Evolutionary conservation across 352 stramenopile genomes (phyloP), one percentile per base, ranked within the genome.

Genomic region (Phytophthora sp.): DNA sequence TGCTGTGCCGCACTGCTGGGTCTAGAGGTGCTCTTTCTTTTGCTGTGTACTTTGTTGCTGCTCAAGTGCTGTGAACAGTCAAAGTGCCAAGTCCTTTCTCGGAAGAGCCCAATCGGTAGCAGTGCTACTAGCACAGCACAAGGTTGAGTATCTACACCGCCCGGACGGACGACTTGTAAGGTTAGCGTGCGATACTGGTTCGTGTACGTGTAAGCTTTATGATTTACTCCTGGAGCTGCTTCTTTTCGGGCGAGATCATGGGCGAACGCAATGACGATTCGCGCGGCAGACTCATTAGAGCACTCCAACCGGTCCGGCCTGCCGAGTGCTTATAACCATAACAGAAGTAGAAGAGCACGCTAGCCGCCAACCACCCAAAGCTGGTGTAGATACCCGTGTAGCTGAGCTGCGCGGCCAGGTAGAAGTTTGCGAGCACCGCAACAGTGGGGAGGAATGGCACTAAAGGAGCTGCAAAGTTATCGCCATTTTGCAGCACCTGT

Each of bases 281-380:
- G 21, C 64, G 61, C 18, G 80, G 77, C 20, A 87, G 51, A 38
- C 79, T 76, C 44, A 92, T 66, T 26, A 92, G 62, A 31, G 69
- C 54, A 45, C 68, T 79, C 84, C 84, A 93, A 13, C 78, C 80
- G 0, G 75, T 80, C 34, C 82, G 80, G 31, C 80, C 81, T 11
- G 77, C 78, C 26, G 78, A 81, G 74, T 89, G 70, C 42, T 65
- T 65, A 60, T 89, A 94, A 35, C 84, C 84, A 62, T 94, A 94
- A 17, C 71, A 66, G 34, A 91, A 88, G 74, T 94, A 92, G 54
- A 84, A 89, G 10, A 91, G 7, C 6, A 88, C 70, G 8, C 66
- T 84, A 2, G 69, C 75, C 4, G 30, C 66, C 41, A 94, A 55
- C 82, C 83, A 94, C 12, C 70, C 62, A 12, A 77, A 76, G 27